Conservation (phyloP, 768 basidiomycete species). For the Filobasidium floriforme region DNA sequence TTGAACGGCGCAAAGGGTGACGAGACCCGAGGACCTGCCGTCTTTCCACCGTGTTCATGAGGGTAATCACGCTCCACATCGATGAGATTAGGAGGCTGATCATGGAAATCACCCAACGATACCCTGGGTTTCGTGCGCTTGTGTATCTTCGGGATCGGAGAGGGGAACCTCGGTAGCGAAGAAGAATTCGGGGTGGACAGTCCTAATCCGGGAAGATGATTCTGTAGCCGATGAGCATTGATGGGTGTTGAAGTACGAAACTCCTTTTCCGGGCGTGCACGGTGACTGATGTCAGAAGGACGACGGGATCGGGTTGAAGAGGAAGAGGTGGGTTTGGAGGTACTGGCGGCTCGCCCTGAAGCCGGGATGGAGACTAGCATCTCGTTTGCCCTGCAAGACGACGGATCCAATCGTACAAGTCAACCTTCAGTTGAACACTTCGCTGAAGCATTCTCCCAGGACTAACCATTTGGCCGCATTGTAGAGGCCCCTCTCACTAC, state of each 20-base stretch:
- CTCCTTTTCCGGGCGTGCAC: not conserved
- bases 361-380: conserved; percentile 19
- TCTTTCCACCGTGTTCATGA: not conserved
- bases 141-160: conserved; percentile 3
- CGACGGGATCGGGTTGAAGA: not conserved
- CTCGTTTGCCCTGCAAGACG: conserved; percentile 18
- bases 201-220: conserved; percentile 2
- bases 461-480: conserved; percentile 22
- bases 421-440: no score
- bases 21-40: not conserved
- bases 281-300: not conserved
- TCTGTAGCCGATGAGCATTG: conserved; percentile 2
- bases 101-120: conserved; percentile 3
- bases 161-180: not conserved
- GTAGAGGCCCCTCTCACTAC: conserved; percentile 20
- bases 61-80: conserved; percentile 2
- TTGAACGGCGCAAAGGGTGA: not conserved
- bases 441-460: not conserved
- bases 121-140: conserved; percentile 3
- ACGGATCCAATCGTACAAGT: not conserved
- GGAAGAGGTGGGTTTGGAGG: not conserved
- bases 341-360: not conserved
- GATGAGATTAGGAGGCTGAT: conserved; percentile 1
- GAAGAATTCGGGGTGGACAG: not conserved
- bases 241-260: conserved; percentile 12